phyloP scores from a whole-genome alignment of 164 flowering plant genomes.

The Aristolochia californica region DNA sequence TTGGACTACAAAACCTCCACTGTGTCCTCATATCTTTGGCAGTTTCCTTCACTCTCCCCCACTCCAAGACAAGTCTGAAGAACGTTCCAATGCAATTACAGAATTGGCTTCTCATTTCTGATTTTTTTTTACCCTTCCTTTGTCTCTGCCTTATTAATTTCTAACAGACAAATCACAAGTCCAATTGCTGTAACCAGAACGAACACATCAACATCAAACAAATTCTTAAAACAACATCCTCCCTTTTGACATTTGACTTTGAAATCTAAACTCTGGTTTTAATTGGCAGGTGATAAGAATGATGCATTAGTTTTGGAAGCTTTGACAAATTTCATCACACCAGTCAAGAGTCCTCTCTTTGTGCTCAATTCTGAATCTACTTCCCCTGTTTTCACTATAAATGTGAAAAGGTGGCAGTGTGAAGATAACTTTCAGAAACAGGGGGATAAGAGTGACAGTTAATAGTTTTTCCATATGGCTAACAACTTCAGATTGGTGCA shows the following conservation, averaged over 20 bases:
- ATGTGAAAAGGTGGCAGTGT: constrained; percentile 4
- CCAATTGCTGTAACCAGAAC: no score
- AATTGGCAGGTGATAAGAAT: constrained; percentile 6
- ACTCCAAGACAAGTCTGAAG: no score
- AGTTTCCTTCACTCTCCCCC: no score
- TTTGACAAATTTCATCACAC: not conserved
- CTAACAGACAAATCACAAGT: no score
- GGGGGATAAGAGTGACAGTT: no score
- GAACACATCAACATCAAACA: not conserved
- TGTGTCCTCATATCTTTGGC: no score
- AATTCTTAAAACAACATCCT: not conserved
- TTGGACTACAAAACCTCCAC: no score
- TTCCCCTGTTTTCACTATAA: constrained; percentile 10
- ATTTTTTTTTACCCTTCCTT: no score
- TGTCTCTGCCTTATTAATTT: no score
- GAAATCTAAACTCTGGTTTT: constrained; percentile 2
- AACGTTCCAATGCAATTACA: no score
- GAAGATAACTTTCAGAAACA: not conserved
- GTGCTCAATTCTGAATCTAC: constrained; percentile 12
- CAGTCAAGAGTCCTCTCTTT: no score
- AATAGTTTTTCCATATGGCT: constrained; percentile 12
- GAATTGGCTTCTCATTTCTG: no score
- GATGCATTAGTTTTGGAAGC: constrained; percentile 1
- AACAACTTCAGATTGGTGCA: constrained; percentile 8
- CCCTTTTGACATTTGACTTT: not conserved